phyloP scores from a whole-genome alignment of 345 rosid species.

The Populus simonii region DNA sequence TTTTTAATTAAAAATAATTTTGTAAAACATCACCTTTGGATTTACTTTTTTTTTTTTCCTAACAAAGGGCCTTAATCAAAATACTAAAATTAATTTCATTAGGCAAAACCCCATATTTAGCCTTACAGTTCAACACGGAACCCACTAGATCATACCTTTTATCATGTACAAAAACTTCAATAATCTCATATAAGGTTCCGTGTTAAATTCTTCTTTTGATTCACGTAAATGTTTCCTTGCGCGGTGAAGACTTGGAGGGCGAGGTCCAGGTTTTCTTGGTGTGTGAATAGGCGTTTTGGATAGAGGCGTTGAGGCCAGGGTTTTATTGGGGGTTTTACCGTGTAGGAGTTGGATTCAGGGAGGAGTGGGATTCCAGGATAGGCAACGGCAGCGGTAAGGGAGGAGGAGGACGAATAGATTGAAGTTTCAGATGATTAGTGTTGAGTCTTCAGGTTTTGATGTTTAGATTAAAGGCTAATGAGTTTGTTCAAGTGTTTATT shows the following conservation, averaged over 20 bases:
- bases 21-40: no score
- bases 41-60: background rate
- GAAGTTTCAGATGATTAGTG: no score
- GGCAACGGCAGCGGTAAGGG: background rate
- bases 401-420: no score
- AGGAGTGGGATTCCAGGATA: slow-evolving; percentile 15
- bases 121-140: slow-evolving; percentile 43
- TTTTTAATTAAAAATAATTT: no score
- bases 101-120: slow-evolving; percentile 53
- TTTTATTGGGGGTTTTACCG: slow-evolving; percentile 68
- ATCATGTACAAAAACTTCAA: slow-evolving; percentile 68
- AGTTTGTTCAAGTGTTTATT: no score
- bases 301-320: slow-evolving; percentile 80
- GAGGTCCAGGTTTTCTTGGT: slow-evolving; percentile 77
- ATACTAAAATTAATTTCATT: slow-evolving; percentile 70
- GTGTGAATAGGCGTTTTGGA: slow-evolving; percentile 67
- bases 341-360: slow-evolving; percentile 26
- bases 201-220: slow-evolving; percentile 49
- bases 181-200: slow-evolving; percentile 63
- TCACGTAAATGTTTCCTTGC: slow-evolving; percentile 66
- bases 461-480: no score
- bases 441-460: no score
- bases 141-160: slow-evolving; percentile 56
- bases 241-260: slow-evolving; percentile 79
- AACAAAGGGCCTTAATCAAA: slow-evolving; percentile 65